Conservation (phyloP, 371 early-diverging fungal species). For the Actinomucor elegans region DNA sequence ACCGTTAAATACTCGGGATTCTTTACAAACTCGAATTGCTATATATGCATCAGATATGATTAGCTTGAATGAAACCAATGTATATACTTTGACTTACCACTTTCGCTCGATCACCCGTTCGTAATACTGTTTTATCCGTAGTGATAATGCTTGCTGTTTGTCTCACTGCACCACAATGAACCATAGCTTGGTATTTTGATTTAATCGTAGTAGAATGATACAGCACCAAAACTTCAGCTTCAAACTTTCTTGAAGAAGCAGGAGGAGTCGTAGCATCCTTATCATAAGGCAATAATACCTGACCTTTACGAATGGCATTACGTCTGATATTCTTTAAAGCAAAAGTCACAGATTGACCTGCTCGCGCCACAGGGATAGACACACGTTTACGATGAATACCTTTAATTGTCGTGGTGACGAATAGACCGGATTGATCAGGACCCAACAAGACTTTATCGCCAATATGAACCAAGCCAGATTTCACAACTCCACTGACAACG, state of each 20-base stretch:
- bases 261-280: constrained; percentile 56
- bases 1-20: constrained; percentile 81
- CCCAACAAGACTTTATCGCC: constrained; percentile 87
- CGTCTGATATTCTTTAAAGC: constrained; percentile 85
- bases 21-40: constrained; percentile 77
- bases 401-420: constrained; percentile 75
- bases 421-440: constrained; percentile 82
- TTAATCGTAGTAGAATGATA: constrained; percentile 92
- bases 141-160: constrained; percentile 87
- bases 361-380: constrained; percentile 70
- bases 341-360: constrained; percentile 87
- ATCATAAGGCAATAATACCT: constrained; percentile 74
- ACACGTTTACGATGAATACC: constrained; percentile 89
- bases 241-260: constrained; percentile 79
- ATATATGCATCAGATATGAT: neutral
- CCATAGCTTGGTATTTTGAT: constrained; percentile 90
- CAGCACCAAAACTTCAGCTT: constrained; percentile 87
- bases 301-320: constrained; percentile 81
- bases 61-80: constrained; percentile 7
- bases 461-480: constrained; percentile 65
- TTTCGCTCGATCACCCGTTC: constrained; percentile 87
- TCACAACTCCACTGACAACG: constrained; percentile 73
- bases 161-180: constrained; percentile 88
- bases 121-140: constrained; percentile 68
- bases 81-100: constrained; percentile 53